Percentiles rank a stretch among this genome's conserved stretches.
These are phyloP conservation scores for Ocimum tenuiflorum DNA, from an alignment of 257 asterid species.

Conservation along the genomic window DNA sequence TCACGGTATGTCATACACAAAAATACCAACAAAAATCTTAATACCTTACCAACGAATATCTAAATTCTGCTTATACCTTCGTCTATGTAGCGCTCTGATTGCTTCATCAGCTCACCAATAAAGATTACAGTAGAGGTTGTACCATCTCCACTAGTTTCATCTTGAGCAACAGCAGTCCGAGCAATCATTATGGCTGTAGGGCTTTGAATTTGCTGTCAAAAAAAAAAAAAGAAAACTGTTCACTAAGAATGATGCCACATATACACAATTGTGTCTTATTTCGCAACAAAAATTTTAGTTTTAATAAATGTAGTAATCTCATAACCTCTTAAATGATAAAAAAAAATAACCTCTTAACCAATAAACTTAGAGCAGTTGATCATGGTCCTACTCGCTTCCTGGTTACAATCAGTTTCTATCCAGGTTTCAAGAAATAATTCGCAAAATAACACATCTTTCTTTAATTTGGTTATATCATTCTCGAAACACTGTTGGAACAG, in stretches of 20 bases:
- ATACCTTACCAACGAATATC: not conserved
- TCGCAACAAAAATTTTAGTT: not conserved
- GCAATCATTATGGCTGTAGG: constrained; percentile 99
- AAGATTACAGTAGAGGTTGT: constrained; percentile 95
- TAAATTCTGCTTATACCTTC: constrained; percentile 54
- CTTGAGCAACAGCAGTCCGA: constrained; percentile 99
- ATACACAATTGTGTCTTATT: too few relatives aligned
- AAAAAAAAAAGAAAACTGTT: constrained; percentile 5
- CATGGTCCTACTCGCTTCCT: not conserved
- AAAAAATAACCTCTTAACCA: not conserved
- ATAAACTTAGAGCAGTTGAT: not conserved
- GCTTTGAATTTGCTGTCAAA: constrained; percentile 90
- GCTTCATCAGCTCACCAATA: constrained; percentile 98
- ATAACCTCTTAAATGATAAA: not conserved
- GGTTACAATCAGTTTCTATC: not conserved
- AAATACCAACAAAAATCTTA: not conserved
- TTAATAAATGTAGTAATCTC: not conserved
- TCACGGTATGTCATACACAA: not conserved
- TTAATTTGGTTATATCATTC: not conserved
- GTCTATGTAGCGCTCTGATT: constrained; percentile 86
- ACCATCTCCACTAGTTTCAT: constrained; percentile 95
- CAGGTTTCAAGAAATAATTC: not conserved
- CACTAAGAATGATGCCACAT: not conserved
- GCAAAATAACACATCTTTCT: not conserved
- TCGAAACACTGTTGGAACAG: not conserved